These are phyloP conservation scores for Elsinoe arachidis DNA, from an alignment of 2,329 filamentous ascomycete species.

Conservation along the genomic window DNA sequence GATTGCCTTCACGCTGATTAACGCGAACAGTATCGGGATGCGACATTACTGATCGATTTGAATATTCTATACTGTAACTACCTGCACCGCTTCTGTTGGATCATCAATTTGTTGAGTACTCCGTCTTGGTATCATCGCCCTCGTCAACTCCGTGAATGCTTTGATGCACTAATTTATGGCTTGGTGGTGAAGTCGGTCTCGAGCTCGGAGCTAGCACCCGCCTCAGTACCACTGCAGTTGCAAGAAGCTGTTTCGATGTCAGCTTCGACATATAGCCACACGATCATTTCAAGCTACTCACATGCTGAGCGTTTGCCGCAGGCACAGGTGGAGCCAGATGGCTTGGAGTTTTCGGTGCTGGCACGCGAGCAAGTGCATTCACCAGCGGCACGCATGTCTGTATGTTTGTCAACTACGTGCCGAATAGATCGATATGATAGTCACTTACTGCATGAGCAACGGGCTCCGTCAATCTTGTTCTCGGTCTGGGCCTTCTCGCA, in stretches of 20 bases:
- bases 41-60: too few relatives aligned
- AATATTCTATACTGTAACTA: too few relatives aligned
- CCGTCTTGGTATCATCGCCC: not conserved
- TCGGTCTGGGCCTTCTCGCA: constrained; percentile 69
- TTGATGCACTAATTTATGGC: constrained; percentile 18
- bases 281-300: constrained; percentile 34
- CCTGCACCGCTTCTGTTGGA: too few relatives aligned
- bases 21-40: too few relatives aligned
- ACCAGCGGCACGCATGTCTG: constrained; percentile 63
- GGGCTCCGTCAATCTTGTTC: constrained; percentile 62
- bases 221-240: constrained; percentile 69
- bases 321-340: constrained; percentile 55
- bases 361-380: constrained; percentile 74
- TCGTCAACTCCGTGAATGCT: constrained; percentile 9
- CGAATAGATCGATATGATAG: not conserved
- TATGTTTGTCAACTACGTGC: not conserved
- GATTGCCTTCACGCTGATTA: too few relatives aligned
- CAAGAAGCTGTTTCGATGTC: constrained; percentile 24
- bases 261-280: constrained; percentile 13
- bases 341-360: constrained; percentile 56
- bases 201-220: constrained; percentile 53
- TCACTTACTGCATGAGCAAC: constrained; percentile 69
- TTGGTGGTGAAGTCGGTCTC: constrained; percentile 86
- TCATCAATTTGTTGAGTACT: not conserved
- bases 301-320: constrained; percentile 68